These are phyloP conservation scores for Linderniella brevidens DNA, from an alignment of 257 asterid species.

Conservation along the genomic window DNA sequence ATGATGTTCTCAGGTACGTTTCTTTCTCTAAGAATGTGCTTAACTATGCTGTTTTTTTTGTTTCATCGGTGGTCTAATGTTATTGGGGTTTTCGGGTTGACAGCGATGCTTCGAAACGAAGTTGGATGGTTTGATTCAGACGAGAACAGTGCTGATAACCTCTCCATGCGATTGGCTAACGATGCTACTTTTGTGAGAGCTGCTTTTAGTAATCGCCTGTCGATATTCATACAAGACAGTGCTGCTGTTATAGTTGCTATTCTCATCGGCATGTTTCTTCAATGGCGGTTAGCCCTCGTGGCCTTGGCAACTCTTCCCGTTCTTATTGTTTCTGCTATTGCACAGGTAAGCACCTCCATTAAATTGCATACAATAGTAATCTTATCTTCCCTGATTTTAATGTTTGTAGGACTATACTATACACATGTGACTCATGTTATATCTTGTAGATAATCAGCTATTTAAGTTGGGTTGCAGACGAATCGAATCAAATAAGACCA, in stretches of 20 bases:
- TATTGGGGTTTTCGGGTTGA: slow-evolving; percentile 8
- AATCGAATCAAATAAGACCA: no score
- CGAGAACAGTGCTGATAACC: slow-evolving; percentile 96
- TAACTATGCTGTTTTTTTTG: no score
- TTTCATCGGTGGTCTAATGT: not conserved
- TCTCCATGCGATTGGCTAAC: slow-evolving; percentile 97
- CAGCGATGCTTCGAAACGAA: slow-evolving; percentile 99
- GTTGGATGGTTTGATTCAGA: slow-evolving; percentile 99
- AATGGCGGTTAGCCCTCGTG: slow-evolving; percentile 95
- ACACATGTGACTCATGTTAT: no score
- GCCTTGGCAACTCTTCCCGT: slow-evolving; percentile 93
- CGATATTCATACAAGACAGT: slow-evolving; percentile 91
- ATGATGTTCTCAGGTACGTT: slow-evolving; percentile 96
- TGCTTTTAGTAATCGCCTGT: slow-evolving; percentile 96
- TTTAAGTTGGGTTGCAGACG: no score
- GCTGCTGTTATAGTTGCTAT: slow-evolving; percentile 91
- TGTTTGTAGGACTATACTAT: no score
- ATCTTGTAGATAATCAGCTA: no score
- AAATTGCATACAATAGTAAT: no score
- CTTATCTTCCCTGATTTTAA: no score
- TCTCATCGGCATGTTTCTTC: slow-evolving; percentile 81
- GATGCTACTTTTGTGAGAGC: slow-evolving; percentile 99
- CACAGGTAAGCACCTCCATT: slow-evolving; percentile 41
- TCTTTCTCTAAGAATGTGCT: not conserved
- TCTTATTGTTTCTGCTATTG: slow-evolving; percentile 81